phyloP scores from a whole-genome alignment of 345 rosid genomes.

The Corchorus olitorius region DNA sequence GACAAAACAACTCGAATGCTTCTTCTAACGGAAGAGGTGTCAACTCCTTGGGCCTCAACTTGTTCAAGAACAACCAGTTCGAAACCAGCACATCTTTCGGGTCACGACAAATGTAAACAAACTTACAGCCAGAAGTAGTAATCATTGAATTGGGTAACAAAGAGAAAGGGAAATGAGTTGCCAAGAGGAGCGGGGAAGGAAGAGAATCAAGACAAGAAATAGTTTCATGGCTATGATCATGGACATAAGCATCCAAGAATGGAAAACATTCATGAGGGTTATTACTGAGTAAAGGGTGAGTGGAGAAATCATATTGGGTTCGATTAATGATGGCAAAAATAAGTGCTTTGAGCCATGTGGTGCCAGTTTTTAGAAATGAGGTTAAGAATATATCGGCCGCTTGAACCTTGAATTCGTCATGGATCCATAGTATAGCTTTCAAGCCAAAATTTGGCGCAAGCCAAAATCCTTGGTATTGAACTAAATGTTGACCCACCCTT shows the following conservation, averaged over 20 bases:
- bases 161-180: conserved; percentile 18
- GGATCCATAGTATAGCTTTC: conserved; percentile 48
- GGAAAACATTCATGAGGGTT: conserved; percentile 25
- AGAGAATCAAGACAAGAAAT: neutral
- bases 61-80: conserved; percentile 10
- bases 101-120: conserved; percentile 33
- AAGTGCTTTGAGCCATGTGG: conserved; percentile 43
- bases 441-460: conserved; percentile 44
- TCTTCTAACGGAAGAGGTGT: conserved; percentile 5
- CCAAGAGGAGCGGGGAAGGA: conserved; percentile 14
- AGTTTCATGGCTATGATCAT: neutral
- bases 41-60: neutral
- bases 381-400: conserved; percentile 30
- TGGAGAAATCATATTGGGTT: neutral
- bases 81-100: conserved; percentile 36
- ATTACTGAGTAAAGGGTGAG: conserved; percentile 17
- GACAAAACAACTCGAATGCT: conserved; percentile 18
- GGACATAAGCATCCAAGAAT: conserved; percentile 15
- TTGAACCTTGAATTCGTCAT: conserved; percentile 22
- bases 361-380: conserved; percentile 35
- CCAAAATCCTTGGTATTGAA: no score
- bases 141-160: conserved; percentile 20
- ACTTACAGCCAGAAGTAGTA: conserved; percentile 17
- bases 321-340: conserved; percentile 24
- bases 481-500: no score